Evolutionary conservation across 2,329 filamentous ascomycete species (phyloP).

Genomic region (Aureobasidium sp.): DNA sequence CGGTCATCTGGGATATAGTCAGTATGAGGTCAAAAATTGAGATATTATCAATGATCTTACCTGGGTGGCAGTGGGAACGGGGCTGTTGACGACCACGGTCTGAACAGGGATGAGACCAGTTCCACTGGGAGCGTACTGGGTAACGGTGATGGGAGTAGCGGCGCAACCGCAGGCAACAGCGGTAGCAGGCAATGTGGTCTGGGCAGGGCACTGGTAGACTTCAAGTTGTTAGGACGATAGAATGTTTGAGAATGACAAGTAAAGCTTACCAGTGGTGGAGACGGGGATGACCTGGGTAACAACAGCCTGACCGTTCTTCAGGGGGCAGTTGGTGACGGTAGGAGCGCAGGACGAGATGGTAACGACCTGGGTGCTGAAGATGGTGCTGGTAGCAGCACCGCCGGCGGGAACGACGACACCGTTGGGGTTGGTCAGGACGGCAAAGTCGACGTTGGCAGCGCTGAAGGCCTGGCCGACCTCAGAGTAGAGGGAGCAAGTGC

Average conservation of each 20-base stretch:
- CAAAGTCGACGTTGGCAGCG: constrained; percentile 10
- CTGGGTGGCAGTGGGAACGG: constrained; percentile 7
- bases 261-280: neutral
- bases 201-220: too few species aligned
- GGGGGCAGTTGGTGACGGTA: constrained; percentile 17
- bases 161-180: constrained; percentile 24
- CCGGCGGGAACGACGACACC: neutral
- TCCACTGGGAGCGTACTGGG: constrained; percentile 11
- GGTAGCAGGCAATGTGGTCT: constrained; percentile 15
- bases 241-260: neutral
- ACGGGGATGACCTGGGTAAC: constrained; percentile 1
- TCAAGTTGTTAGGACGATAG: too few species aligned
- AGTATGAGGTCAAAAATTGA: neutral
- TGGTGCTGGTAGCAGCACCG: neutral
- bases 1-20: constrained; percentile 3
- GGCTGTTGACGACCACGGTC: constrained; percentile 7
- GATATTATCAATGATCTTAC: neutral
- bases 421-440: neutral
- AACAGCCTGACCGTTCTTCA: neutral
- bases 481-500: constrained; percentile 16
- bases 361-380: constrained; percentile 11
- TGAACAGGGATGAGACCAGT: constrained; percentile 21
- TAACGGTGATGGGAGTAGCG: neutral
- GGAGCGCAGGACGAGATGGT: constrained; percentile 14
- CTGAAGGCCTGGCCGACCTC: neutral